These are phyloP conservation scores for Earliella scabrosa DNA, from an alignment of 1,284 basidiomycete genomes.

Conservation along the genomic window DNA sequence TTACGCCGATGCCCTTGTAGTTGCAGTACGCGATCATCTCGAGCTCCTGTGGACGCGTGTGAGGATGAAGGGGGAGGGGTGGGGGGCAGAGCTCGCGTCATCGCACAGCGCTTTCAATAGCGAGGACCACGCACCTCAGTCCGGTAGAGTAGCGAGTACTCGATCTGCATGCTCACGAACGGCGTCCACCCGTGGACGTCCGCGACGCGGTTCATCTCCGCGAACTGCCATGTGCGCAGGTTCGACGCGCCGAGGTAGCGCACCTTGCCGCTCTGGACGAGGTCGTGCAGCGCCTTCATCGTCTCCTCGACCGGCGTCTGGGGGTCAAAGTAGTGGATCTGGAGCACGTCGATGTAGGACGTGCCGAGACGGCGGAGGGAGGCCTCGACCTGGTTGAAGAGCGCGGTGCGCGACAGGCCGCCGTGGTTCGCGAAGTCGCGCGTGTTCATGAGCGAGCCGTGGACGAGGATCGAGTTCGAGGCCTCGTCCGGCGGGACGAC, in stretches of 20 bases:
- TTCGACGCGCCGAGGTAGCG: too few species aligned
- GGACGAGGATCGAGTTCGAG: slow-evolving; percentile 12
- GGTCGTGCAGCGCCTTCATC: too few species aligned
- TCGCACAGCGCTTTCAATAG: too few species aligned
- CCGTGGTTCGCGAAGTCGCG: slow-evolving; percentile 38
- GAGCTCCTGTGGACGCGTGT: slow-evolving; percentile 38
- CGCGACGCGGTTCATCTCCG: too few species aligned
- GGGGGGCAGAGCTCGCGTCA: too few species aligned
- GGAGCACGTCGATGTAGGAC: slow-evolving; percentile 51
- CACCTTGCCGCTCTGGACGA: too few species aligned
- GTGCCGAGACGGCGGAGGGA: slow-evolving; percentile 46
- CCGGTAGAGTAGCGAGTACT: slow-evolving; percentile 46
- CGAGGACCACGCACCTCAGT: slow-evolving; percentile 18
- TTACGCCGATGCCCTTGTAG: slow-evolving; percentile 49
- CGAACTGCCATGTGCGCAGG: too few species aligned
- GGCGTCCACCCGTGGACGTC: slow-evolving; percentile 39
- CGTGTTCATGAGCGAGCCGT: slow-evolving; percentile 23
- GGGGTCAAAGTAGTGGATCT: slow-evolving; percentile 54
- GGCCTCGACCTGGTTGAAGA: slow-evolving; percentile 66
- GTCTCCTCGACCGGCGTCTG: slow-evolving; percentile 54
- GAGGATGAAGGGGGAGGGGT: too few species aligned
- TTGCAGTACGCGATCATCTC: slow-evolving; percentile 55
- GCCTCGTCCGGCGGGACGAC: slow-evolving; percentile 26
- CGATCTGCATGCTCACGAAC: slow-evolving; percentile 46
- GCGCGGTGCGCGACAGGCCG: slow-evolving; percentile 35